Percentiles rank a stretch among this genome's conserved stretches.
Conservation (phyloP, 331 rosid genomes). For the Pyrus hybrid region DNA sequence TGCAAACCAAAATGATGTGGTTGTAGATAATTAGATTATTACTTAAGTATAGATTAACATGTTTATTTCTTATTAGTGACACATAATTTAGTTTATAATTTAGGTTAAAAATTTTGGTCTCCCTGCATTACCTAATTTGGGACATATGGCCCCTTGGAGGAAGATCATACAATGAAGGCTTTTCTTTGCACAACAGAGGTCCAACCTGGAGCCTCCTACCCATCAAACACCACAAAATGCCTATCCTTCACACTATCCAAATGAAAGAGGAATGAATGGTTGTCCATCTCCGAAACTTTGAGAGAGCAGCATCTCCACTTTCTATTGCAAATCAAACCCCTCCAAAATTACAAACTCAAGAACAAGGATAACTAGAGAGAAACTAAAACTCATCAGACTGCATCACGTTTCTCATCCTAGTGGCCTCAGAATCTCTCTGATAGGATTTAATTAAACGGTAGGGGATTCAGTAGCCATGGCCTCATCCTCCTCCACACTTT, state of each 20-base stretch:
- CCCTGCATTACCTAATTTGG: no score
- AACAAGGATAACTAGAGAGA: slow-evolving; percentile 1
- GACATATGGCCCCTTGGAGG: not conserved
- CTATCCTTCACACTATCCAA: slow-evolving; percentile 66
- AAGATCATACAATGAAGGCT: slow-evolving; percentile 16
- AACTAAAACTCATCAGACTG: not conserved
- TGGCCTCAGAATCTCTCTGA: slow-evolving; percentile 21
- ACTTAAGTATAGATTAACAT: no score
- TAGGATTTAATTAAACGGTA: slow-evolving; percentile 7
- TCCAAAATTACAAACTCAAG: not conserved
- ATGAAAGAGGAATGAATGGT: slow-evolving; percentile 44
- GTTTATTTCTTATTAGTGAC: no score
- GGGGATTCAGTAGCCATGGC: slow-evolving; percentile 48
- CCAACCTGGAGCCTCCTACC: no score
- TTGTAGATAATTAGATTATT: no score
- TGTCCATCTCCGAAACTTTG: slow-evolving; percentile 27
- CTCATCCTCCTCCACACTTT: slow-evolving; percentile 62
- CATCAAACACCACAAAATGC: no score
- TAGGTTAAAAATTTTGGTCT: no score
- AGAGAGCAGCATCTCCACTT: slow-evolving; percentile 23
- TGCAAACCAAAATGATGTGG: no score
- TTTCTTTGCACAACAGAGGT: no score
- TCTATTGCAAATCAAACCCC: slow-evolving; percentile 20
- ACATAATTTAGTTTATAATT: no score
- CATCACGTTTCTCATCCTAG: slow-evolving; percentile 11